Evolutionary conservation across 1,284 basidiomycete genomes (phyloP), one percentile per base, ranked within the genome.

Genomic region (Acaromyces ingoldii): DNA sequence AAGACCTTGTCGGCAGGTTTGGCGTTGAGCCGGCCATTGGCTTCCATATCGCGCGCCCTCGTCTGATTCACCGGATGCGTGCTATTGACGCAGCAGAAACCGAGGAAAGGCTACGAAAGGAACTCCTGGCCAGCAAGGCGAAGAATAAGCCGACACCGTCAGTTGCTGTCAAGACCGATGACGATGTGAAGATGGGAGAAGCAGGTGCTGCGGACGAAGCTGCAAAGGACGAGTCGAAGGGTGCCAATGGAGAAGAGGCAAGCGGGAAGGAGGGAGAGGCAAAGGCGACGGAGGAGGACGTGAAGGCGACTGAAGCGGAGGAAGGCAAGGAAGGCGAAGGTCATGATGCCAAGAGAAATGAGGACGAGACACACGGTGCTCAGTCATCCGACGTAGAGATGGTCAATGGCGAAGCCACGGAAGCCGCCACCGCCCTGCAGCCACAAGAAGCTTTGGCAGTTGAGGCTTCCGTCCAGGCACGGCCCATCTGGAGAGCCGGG

Each of bases 11-110:
- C 31, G 31, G 51, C 1, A 64, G 72, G 39, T 75, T 74, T 47
- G 66, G 63, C 15, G 57, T 75, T 39, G 63, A 68, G 30, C 67
- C 70, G 7, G 55, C 65, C 15, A 64, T 72, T 33, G 72, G 67
- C 3, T 74, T 72, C 49, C 71, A 72, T 49, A 62, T 74, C 33
- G 55, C 57, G 6, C 45, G 72, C 17, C 70, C 71, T 19, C 33
- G 52, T 5, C 49, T 54, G 11, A 13, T 39, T 22, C 21, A 44
- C 17, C 22, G 33, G 7, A n/a, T 51, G 17, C 37, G 28, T n/a
- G 26, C 13, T 19, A 37, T 44, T 15, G 53, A 56, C 31, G 57
- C 49, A 15, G 48, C 29, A 15, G 60, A 65, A 26, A 58, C 63
- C 3, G 61, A 60, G 33, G 53, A 61, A 25, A 52, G 49, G 33